Percentiles rank a stretch among this genome's conserved stretches.
Evolutionary conservation across 768 basidiomycete genomes (phyloP).

Genomic region (Mycena haematopus): DNA sequence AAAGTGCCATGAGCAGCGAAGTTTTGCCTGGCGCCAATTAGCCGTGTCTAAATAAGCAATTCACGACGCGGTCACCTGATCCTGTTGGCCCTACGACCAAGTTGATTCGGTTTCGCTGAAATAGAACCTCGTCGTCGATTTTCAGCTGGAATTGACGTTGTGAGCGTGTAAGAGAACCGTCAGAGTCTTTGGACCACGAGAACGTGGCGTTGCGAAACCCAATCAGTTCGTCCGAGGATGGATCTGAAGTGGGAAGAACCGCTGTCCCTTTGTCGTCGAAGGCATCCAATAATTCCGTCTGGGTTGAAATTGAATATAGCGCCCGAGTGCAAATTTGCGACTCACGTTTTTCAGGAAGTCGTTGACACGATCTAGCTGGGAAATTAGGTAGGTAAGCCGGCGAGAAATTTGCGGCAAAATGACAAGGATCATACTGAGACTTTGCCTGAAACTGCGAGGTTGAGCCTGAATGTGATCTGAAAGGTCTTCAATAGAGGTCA

Average conservation of each 20-base stretch:
- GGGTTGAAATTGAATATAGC: background rate
- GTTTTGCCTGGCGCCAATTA: conserved; percentile 71
- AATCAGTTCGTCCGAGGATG: conserved; percentile 39
- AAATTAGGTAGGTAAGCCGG: background rate
- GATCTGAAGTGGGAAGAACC: background rate
- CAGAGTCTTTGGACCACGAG: conserved; percentile 53
- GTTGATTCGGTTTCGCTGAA: conserved; percentile 60
- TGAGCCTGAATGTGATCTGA: conserved; percentile 17
- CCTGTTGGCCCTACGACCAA: conserved; percentile 66
- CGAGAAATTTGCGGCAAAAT: background rate
- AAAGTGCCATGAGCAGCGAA: conserved; percentile 67
- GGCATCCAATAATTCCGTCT: conserved; percentile 57
- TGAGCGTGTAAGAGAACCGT: conserved; percentile 41
- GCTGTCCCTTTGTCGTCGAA: conserved; percentile 38
- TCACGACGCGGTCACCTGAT: conserved; percentile 26
- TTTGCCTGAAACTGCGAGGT: conserved; percentile 46
- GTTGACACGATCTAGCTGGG: conserved; percentile 48
- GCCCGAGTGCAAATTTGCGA: background rate
- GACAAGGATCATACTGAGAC: conserved; percentile 55
- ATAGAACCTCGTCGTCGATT: conserved; percentile 58
- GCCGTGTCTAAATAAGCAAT: conserved; percentile 45
- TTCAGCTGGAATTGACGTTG: conserved; percentile 54
- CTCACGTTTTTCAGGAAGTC: conserved; percentile 48
- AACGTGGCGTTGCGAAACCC: conserved; percentile 63
- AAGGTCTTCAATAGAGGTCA: background rate